Evolutionary conservation across 2,329 filamentous ascomycete species (phyloP).

Genomic region (Colletotrichum sp.): DNA sequence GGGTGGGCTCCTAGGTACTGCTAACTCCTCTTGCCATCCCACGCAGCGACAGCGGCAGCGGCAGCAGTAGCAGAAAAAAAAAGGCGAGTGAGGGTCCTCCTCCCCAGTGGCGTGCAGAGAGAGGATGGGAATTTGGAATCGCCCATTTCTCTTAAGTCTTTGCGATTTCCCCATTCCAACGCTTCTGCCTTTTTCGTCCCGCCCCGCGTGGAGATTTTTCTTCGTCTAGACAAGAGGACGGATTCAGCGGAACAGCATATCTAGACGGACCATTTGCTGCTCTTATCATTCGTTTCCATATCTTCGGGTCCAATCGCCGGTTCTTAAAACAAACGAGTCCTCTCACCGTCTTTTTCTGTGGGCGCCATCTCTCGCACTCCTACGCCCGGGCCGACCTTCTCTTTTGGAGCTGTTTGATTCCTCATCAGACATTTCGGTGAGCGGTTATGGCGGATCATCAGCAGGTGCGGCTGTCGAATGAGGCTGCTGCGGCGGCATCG

Average conservation of each 20-base stretch:
- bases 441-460: constrained; percentile 9
- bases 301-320: not conserved
- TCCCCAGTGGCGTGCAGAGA: not conserved
- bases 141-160: not conserved
- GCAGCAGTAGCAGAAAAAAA: not conserved
- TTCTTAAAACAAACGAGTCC: not conserved
- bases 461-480: not conserved
- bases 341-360: not conserved
- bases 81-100: not conserved
- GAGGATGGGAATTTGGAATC: constrained; percentile 13
- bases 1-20: not conserved
- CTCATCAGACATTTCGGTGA: not conserved
- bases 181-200: not conserved
- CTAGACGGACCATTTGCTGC: not conserved
- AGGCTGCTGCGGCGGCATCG: not conserved
- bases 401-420: not conserved
- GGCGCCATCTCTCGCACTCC: not conserved
- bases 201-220: not conserved
- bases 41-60: not conserved
- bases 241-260: not conserved
- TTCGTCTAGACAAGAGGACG: not conserved
- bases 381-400: not conserved
- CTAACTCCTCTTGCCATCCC: not conserved
- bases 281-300: not conserved
- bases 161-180: not conserved